Evolutionary conservation across 2,329 filamentous ascomycete species (phyloP).

Genomic region (Alternaria gaisen): DNA sequence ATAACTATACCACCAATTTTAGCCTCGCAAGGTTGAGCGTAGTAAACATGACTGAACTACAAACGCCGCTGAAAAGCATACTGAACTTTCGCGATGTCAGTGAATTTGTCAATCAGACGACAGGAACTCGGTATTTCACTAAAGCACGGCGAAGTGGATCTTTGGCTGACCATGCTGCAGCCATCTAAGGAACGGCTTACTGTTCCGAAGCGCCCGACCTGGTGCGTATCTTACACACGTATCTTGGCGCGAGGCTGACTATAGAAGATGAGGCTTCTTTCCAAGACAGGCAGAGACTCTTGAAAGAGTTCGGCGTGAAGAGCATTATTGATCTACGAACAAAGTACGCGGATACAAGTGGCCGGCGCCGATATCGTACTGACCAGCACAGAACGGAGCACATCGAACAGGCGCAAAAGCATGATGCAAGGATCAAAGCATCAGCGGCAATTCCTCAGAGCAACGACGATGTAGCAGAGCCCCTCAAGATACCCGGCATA

Average conservation of each 20-base stretch:
- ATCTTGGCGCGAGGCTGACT: slow-evolving; percentile 6
- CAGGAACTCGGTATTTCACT: slow-evolving; percentile 24
- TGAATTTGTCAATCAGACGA: slow-evolving; percentile 38
- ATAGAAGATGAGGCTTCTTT: slow-evolving; percentile 73
- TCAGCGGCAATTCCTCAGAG: slow-evolving; percentile 57
- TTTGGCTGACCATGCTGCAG: slow-evolving; percentile 23
- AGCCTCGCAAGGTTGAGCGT: neutral
- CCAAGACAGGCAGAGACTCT: slow-evolving; percentile 68
- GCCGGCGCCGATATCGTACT: neutral
- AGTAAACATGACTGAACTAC: slow-evolving; percentile 16
- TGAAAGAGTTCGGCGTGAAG: slow-evolving; percentile 68
- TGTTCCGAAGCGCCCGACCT: slow-evolving; percentile 49
- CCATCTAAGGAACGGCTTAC: slow-evolving; percentile 34
- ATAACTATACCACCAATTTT: slow-evolving; percentile 1
- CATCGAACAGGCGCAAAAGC: slow-evolving; percentile 71
- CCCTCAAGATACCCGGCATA: slow-evolving; percentile 70
- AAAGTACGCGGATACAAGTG: slow-evolving; percentile 60
- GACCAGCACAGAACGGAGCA: slow-evolving; percentile 71
- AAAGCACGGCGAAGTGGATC: neutral
- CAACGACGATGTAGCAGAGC: slow-evolving; percentile 63
- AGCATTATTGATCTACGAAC: slow-evolving; percentile 83
- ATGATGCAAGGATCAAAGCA: slow-evolving; percentile 57
- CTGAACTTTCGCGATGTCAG: slow-evolving; percentile 52
- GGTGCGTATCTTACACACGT: slow-evolving; percentile 26
- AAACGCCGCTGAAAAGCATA: slow-evolving; percentile 40